These are phyloP conservation scores for Cordyceps fumosorosea DNA, from an alignment of 2,329 filamentous ascomycete species.

Conservation along the genomic window DNA sequence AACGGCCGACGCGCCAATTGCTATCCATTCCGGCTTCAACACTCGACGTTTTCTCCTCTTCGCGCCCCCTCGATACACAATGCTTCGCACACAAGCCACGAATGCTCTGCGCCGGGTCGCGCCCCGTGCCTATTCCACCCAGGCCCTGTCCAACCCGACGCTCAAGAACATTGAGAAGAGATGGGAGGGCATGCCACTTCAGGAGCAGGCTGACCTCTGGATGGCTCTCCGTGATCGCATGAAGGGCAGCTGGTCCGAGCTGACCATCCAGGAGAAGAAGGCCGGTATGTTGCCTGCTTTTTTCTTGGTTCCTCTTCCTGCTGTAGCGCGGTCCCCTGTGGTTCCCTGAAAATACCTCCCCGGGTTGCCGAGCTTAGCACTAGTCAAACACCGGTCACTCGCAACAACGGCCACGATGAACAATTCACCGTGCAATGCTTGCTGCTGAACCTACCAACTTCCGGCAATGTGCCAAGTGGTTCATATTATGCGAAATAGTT, in stretches of 20 bases:
- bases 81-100: conserved; percentile 50
- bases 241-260: conserved; percentile 94
- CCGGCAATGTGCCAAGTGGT: conserved; percentile 1
- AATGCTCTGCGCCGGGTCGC: conserved; percentile 46
- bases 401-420: conserved; percentile 13
- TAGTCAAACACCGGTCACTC: conserved; percentile 12
- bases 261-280: conserved; percentile 98
- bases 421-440: background rate
- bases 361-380: conserved; percentile 20
- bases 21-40: conserved; percentile 17
- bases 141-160: conserved; percentile 96
- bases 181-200: conserved; percentile 95
- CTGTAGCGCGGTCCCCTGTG: conserved; percentile 14
- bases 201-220: conserved; percentile 99
- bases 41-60: conserved; percentile 11
- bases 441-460: background rate
- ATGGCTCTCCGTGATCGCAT: conserved; percentile 97
- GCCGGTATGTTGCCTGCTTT: conserved; percentile 61
- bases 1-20: conserved; percentile 28
- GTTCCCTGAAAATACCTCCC: conserved; percentile 28
- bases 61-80: conserved; percentile 25
- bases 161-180: conserved; percentile 98
- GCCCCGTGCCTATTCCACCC: conserved; percentile 57
- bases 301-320: background rate
- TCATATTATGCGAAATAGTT: conserved; percentile 2